These are phyloP conservation scores for Kregervanrija pseudodelftensis DNA, from an alignment of 805 yeast genomes.

Conservation along the genomic window DNA sequence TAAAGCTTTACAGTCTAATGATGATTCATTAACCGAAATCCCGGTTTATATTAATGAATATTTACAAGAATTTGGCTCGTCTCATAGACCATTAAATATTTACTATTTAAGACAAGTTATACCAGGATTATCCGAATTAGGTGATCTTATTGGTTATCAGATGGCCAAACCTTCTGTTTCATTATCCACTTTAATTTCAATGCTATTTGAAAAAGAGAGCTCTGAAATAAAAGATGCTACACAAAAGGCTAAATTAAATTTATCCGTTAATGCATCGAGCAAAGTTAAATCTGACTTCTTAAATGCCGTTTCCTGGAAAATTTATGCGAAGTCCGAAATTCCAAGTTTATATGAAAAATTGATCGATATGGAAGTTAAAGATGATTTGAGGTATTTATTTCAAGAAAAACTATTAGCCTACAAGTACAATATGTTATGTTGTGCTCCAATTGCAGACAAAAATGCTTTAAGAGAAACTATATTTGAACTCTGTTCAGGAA, in stretches of 20 bases:
- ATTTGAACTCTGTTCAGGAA: constrained; percentile 54
- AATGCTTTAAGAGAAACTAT: constrained; percentile 34
- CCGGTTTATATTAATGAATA: constrained; percentile 41
- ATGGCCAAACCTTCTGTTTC: constrained; percentile 41
- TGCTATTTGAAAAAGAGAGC: constrained; percentile 34
- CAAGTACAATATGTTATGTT: constrained; percentile 44
- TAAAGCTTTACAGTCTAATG: constrained; percentile 33
- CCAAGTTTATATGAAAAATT: constrained; percentile 47
- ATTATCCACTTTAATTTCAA: constrained; percentile 36
- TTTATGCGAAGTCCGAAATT: constrained; percentile 44
- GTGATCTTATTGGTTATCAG: constrained; percentile 42
- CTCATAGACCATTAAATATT: constrained; percentile 28
- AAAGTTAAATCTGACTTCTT: constrained; percentile 21
- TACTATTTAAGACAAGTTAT: constrained; percentile 41
- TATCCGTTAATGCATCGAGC: constrained; percentile 39
- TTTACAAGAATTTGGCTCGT: constrained; percentile 23
- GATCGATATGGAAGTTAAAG: constrained; percentile 54
- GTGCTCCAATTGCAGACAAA: constrained; percentile 42
- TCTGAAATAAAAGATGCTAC: constrained; percentile 32
- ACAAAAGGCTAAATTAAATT: constrained; percentile 42
- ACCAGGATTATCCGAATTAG: constrained; percentile 48
- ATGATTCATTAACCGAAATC: constrained; percentile 41
- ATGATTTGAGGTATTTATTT: constrained; percentile 43
- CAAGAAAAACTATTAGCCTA: constrained; percentile 59
- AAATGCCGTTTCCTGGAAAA: constrained; percentile 37